phyloP scores from a whole-genome alignment of 1,139 yeast species.

The Suhomyces atakaporum region DNA sequence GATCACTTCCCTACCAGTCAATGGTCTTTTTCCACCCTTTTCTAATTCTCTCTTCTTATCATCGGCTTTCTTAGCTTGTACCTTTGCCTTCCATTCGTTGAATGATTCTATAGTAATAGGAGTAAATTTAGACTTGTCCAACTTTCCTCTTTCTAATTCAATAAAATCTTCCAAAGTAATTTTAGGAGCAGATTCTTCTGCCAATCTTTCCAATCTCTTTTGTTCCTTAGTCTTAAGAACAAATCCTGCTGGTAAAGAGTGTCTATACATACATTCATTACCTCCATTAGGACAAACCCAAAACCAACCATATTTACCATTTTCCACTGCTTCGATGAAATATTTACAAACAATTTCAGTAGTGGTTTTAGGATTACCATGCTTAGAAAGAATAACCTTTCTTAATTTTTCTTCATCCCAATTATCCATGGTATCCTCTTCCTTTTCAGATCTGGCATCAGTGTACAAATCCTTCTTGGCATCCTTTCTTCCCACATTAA shows the following conservation, averaged over 20 bases:
- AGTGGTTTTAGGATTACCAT: slow-evolving; percentile 91
- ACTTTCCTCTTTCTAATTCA: slow-evolving; percentile 86
- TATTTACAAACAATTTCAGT: slow-evolving; percentile 93
- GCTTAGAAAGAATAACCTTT: slow-evolving; percentile 83
- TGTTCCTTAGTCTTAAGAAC: slow-evolving; percentile 96
- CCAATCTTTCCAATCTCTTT: slow-evolving; percentile 83
- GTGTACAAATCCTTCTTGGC: slow-evolving; percentile 91
- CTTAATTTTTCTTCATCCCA: slow-evolving; percentile 98
- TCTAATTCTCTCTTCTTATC: slow-evolving; percentile 54
- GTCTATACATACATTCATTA: slow-evolving; percentile 88
- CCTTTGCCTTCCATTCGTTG: slow-evolving; percentile 77
- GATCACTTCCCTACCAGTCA: slow-evolving; percentile 82
- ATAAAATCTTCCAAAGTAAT: slow-evolving; percentile 94
- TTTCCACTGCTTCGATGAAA: slow-evolving; percentile 96
- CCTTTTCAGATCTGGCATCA: slow-evolving; percentile 74
- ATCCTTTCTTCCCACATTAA: slow-evolving; percentile 82
- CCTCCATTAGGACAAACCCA: slow-evolving; percentile 98
- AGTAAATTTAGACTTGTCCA: slow-evolving; percentile 76
- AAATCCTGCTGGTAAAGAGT: slow-evolving; percentile 96
- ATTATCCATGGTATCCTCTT: slow-evolving; percentile 86
- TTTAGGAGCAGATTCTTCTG: slow-evolving; percentile 82
- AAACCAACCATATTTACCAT: slow-evolving; percentile 98
- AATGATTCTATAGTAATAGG: slow-evolving; percentile 89
- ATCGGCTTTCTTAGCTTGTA: slow-evolving; percentile 61
- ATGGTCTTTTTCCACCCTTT: slow-evolving; percentile 44